Conservation (phyloP, 2,329 filamentous ascomycete species). For the Fusarium pseudoanthophilum region DNA sequence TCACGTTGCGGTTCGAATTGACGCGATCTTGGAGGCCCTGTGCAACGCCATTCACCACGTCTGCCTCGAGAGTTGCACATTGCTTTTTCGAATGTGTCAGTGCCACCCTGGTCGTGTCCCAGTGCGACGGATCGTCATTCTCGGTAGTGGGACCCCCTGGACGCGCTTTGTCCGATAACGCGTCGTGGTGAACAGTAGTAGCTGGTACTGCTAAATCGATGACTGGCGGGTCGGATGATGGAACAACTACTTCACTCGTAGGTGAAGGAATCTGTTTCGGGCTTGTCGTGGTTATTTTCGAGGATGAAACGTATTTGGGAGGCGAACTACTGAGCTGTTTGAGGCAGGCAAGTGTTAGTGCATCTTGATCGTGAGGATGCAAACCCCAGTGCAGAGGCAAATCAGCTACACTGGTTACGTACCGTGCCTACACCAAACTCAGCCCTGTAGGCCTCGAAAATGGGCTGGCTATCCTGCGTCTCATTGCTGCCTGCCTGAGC, state of each 20-base stretch:
- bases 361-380: slow-evolving; percentile 1
- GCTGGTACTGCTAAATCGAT: slow-evolving; percentile 5
- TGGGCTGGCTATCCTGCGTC: slow-evolving; percentile 58
- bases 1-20: slow-evolving; percentile 13
- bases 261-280: slow-evolving; percentile 15
- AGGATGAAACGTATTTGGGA: slow-evolving; percentile 13
- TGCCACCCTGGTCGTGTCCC: slow-evolving; percentile 43
- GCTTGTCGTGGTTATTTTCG: not conserved
- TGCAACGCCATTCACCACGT: slow-evolving; percentile 15
- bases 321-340: slow-evolving; percentile 34
- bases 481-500: slow-evolving; percentile 50
- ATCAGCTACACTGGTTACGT: slow-evolving; percentile 45
- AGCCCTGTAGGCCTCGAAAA: slow-evolving; percentile 52
- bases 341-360: slow-evolving; percentile 26
- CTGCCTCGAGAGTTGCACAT: slow-evolving; percentile 28
- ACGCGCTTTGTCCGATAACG: slow-evolving; percentile 29
- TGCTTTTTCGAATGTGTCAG: slow-evolving; percentile 44
- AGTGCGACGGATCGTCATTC: slow-evolving; percentile 40
- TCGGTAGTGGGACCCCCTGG: slow-evolving; percentile 31
- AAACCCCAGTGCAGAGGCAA: slow-evolving; percentile 28
- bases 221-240: slow-evolving; percentile 14
- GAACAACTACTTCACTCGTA: slow-evolving; percentile 6
- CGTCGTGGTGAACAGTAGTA: slow-evolving; percentile 20
- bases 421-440: slow-evolving; percentile 55
- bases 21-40: slow-evolving; percentile 27